Conservation (phyloP, 2,329 filamentous ascomycete species). For the Polytolypa hystricis region DNA sequence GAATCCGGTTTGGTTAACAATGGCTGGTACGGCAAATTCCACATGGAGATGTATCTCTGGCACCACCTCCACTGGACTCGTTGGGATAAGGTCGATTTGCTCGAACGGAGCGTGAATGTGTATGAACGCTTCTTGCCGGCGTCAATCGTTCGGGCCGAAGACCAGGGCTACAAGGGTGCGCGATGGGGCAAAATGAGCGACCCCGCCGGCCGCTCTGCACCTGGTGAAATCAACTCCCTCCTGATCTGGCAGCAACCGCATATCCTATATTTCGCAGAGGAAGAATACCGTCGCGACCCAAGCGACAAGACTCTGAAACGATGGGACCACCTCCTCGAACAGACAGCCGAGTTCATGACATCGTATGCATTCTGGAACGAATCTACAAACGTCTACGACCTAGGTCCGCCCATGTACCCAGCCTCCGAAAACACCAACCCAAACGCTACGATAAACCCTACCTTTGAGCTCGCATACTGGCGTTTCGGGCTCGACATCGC, state of each 20-base stretch:
- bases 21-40: conserved; percentile 48
- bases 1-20: conserved; percentile 43
- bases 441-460: conserved; percentile 46
- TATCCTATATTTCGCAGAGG: conserved; percentile 49
- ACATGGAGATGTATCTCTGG: conserved; percentile 47
- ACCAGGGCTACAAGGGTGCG: conserved; percentile 34
- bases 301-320: conserved; percentile 34
- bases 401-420: conserved; percentile 42
- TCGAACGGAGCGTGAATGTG: conserved; percentile 37
- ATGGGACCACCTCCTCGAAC: conserved; percentile 44
- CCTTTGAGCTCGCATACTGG: conserved; percentile 52
- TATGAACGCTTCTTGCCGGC: conserved; percentile 38
- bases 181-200: conserved; percentile 48
- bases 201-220: conserved; percentile 43
- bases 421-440: conserved; percentile 49
- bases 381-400: conserved; percentile 42
- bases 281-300: conserved; percentile 41
- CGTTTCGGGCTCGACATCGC: conserved; percentile 48
- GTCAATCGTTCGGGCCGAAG: conserved; percentile 23
- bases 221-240: conserved; percentile 50
- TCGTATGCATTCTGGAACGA: conserved; percentile 46
- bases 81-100: conserved; percentile 38
- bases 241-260: conserved; percentile 55
- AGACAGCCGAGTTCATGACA: conserved; percentile 49
- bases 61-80: conserved; percentile 41